phyloP scores from a whole-genome alignment of 768 basidiomycete species.

The Lentinus tigrinus region DNA sequence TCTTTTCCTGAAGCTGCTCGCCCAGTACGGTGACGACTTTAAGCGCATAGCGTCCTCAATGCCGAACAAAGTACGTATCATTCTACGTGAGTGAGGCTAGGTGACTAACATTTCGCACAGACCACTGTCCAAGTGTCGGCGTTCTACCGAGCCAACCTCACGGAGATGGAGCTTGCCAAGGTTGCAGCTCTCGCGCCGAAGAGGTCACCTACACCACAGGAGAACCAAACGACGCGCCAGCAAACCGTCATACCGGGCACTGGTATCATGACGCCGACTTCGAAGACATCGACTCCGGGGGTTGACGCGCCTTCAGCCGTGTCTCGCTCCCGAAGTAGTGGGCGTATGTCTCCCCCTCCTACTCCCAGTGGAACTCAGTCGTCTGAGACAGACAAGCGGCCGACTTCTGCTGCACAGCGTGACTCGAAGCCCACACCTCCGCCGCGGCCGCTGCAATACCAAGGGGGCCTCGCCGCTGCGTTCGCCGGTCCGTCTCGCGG shows the following conservation, averaged over 20 bases:
- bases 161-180: slow-evolving; percentile 39
- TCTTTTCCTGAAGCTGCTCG: slow-evolving; percentile 54
- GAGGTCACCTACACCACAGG: slow-evolving; percentile 32
- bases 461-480: neutral
- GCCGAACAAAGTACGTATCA: slow-evolving; percentile 52
- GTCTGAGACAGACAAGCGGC: slow-evolving; percentile 1
- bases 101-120: slow-evolving; percentile 30
- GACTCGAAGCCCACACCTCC: neutral
- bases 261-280: slow-evolving; percentile 3
- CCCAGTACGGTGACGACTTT: slow-evolving; percentile 65
- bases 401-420: neutral
- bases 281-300: slow-evolving; percentile 9
- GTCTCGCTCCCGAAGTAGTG: neutral
- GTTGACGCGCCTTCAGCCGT: neutral
- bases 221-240: neutral
- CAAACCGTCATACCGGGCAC: neutral
- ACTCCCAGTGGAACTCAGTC: neutral
- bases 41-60: slow-evolving; percentile 68
- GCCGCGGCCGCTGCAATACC: neutral
- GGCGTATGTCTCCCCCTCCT: slow-evolving; percentile 5
- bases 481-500: neutral
- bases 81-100: neutral
- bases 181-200: slow-evolving; percentile 42
- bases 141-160: slow-evolving; percentile 47
- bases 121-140: slow-evolving; percentile 55